Percentiles rank a stretch among this genome's conserved stretches.
Conservation (phyloP, 1,284 basidiomycete species). For the Inonotus hispidus region DNA sequence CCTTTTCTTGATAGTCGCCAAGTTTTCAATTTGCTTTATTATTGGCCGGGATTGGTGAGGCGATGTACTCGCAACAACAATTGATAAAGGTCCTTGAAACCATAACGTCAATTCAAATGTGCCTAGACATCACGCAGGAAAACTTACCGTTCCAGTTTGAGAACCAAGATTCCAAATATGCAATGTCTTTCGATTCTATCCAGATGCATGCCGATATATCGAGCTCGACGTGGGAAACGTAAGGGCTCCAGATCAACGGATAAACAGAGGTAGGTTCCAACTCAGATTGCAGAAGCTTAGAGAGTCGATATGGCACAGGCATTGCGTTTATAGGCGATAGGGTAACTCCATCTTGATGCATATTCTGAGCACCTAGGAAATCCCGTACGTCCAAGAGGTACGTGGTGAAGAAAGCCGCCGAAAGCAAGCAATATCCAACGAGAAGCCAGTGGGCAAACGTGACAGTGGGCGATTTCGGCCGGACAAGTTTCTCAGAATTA, state of each 20-base stretch:
- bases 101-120: not conserved
- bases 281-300: constrained; percentile 27
- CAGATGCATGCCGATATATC: constrained; percentile 48
- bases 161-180: constrained; percentile 34
- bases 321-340: constrained; percentile 22
- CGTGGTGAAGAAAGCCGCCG: constrained; percentile 35
- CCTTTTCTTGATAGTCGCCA: constrained; percentile 26
- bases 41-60: constrained; percentile 26
- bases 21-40: constrained; percentile 22
- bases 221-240: constrained; percentile 19
- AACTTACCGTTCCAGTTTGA: constrained; percentile 44
- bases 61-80: constrained; percentile 37
- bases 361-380: constrained; percentile 19
- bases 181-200: constrained; percentile 35
- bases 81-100: constrained; percentile 37
- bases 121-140: not conserved
- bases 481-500: not conserved
- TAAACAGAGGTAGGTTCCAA: constrained; percentile 24
- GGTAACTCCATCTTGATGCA: constrained; percentile 17
- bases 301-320: constrained; percentile 25
- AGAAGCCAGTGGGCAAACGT: constrained; percentile 26
- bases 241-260: constrained; percentile 23
- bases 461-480: not conserved
- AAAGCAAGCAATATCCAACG: constrained; percentile 37
- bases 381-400: constrained; percentile 15